A percentile compares a stretch with the other conserved stretches of the same genome.
Conservation (phyloP, 2,329 filamentous ascomycete genomes). For the Onygenales sp. region DNA sequence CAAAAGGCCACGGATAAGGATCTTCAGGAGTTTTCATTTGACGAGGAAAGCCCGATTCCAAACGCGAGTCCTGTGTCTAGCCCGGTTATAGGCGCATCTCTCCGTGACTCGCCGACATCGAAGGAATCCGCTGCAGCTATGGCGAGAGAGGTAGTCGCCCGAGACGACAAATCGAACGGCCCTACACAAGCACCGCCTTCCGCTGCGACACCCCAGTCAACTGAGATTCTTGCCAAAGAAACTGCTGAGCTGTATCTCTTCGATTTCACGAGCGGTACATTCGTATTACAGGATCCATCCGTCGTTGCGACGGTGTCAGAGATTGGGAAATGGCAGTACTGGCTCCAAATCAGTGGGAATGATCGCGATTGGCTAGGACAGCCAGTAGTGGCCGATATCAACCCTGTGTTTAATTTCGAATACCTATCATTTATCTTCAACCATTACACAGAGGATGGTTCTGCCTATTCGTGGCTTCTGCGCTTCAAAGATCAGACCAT, state of each 20-base stretch:
- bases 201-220: slow-evolving; percentile 53
- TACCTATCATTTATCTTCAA: slow-evolving; percentile 99
- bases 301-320: slow-evolving; percentile 76
- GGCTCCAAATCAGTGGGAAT: slow-evolving; percentile 72
- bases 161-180: slow-evolving; percentile 30
- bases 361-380: slow-evolving; percentile 81
- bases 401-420: slow-evolving; percentile 98
- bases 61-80: slow-evolving; percentile 49
- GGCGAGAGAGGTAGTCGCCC: slow-evolving; percentile 31
- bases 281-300: slow-evolving; percentile 66
- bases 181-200: slow-evolving; percentile 54
- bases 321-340: slow-evolving; percentile 87
- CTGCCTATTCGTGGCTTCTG: slow-evolving; percentile 89
- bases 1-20: slow-evolving; percentile 74
- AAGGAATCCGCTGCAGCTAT: slow-evolving; percentile 34
- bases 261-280: slow-evolving; percentile 78
- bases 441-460: slow-evolving; percentile 79
- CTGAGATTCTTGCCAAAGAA: slow-evolving; percentile 66
- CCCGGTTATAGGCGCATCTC: slow-evolving; percentile 28
- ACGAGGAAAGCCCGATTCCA: slow-evolving; percentile 50
- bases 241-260: slow-evolving; percentile 84
- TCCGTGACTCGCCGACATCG: slow-evolving; percentile 25
- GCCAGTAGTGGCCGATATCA: slow-evolving; percentile 78
- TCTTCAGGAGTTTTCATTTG: slow-evolving; percentile 72
- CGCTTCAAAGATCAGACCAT: slow-evolving; percentile 78